Base-by-base conservation (phyloP, 2,329 filamentous ascomycete genomes). In the Penicillium brasilianum region DNA sequence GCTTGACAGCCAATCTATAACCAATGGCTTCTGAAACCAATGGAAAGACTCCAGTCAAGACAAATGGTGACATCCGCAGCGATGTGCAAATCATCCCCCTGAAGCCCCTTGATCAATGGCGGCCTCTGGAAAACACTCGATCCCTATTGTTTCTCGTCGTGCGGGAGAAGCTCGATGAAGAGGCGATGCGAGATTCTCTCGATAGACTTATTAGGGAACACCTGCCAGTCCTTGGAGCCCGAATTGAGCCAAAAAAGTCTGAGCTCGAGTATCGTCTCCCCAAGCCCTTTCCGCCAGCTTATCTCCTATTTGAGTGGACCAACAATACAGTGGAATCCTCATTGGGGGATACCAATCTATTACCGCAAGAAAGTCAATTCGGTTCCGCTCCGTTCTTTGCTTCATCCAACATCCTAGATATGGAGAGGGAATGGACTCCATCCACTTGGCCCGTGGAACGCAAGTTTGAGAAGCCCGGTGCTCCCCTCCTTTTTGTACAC, bases 381-480 rank as follows among this genome's bases (percentile, higher is more conserved):
- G 16, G 8, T 16, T 44, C 37, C 20, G 11, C 4, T 16, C 18
- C 43, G 13, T 46, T 8, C 18, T 43, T 55, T 44, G 52, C 39
- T 14, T 39, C 37, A 9, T 37, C 37, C 25, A 44, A 28, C 32
- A 55, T 55, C 39, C 52, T 25, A 10, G 52, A 55, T 18, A 41
- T 55, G 37, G 52, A 55, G 41, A 43, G n/a, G n/a, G 25, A 9
- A 43, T 55, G 52, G 52, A 44, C 28, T 18, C 52, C 51, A 1
- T 44, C 52, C 39, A 55, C 16, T 16, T 44, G 52, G 52, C 52
- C 52, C 7, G 41, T 16, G 7, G 52, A 55, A 20, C 39, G 52
- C 25, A 55, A n/a, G 22, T 44, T 20, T 18, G 52, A 44, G 39
- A 20, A 9, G 14, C 16, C 25, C 9, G 25, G 34, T 28, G 20